Percentiles rank a stretch among this genome's conserved stretches.
These are phyloP conservation scores for Drosera spatulata DNA, from an alignment of 179 eudicot genomes.

Conservation along the genomic window DNA sequence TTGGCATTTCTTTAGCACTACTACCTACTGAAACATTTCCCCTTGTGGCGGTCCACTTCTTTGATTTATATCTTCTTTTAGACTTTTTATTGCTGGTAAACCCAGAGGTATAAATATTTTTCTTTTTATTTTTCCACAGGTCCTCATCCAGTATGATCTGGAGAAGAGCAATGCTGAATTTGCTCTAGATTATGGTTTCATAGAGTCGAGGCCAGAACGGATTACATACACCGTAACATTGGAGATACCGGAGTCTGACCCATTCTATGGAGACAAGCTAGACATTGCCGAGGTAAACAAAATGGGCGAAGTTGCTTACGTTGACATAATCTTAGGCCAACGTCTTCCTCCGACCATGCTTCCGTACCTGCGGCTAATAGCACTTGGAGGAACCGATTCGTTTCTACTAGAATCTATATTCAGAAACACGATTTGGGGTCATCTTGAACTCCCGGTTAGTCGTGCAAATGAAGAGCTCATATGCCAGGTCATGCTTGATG, in stretches of 20 bases:
- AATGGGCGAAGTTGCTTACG: conserved; percentile 63
- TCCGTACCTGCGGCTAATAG: conserved; percentile 76
- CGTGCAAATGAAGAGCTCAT: conserved; percentile 15
- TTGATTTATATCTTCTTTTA: no score
- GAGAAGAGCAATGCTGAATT: conserved; percentile 89
- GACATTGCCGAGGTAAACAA: conserved; percentile 88
- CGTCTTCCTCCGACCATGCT: conserved; percentile 67
- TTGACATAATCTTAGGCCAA: conserved; percentile 63
- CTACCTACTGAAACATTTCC: no score
- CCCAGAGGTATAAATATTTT: no score
- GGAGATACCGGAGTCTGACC: conserved; percentile 75
- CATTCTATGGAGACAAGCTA: conserved; percentile 77
- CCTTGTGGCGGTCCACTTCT: no score
- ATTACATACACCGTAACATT: conserved; percentile 72
- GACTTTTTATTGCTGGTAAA: no score
- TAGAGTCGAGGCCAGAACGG: conserved; percentile 56
- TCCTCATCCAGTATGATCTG: conserved; percentile 76
- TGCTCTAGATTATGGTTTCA: conserved; percentile 92
- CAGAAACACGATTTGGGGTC: conserved; percentile 59
- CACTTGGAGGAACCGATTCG: conserved; percentile 78
- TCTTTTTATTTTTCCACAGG: conserved; percentile 22
- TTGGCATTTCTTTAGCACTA: no score
- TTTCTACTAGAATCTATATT: conserved; percentile 83
- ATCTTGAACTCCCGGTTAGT: no score
- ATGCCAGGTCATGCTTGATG: conserved; percentile 57